Conservation (phyloP, 352 stramenopile genomes). For the Blastocystis hominis region DNA sequence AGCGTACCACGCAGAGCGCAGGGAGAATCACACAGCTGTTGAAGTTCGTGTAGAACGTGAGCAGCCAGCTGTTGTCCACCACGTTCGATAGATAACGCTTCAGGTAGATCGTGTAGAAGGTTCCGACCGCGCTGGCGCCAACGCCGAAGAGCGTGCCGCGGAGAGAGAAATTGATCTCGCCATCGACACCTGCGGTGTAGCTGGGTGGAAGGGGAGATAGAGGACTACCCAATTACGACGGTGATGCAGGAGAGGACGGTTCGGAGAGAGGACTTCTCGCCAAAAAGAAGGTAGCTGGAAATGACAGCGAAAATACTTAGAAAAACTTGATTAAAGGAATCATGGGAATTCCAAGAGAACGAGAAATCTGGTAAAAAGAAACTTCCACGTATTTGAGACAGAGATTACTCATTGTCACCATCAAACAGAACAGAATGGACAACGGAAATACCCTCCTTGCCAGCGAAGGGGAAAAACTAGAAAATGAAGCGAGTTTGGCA, state of each 20-base stretch:
- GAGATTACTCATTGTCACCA: conserved; percentile 35
- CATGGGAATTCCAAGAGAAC: conserved; percentile 22
- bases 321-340: background rate
- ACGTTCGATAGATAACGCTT: background rate
- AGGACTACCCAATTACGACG: background rate
- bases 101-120: conserved; percentile 9
- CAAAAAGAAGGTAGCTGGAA: background rate
- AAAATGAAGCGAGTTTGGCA: background rate
- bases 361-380: conserved; percentile 37
- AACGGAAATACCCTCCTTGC: conserved; percentile 1
- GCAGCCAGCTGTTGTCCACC: background rate
- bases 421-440: background rate
- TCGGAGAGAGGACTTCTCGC: background rate
- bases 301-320: background rate
- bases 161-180: conserved; percentile 29
- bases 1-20: background rate
- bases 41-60: conserved; percentile 5
- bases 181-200: background rate
- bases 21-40: conserved; percentile 6
- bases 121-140: background rate
- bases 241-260: background rate
- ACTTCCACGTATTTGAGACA: conserved; percentile 31
- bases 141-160: background rate
- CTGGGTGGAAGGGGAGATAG: too few species aligned
- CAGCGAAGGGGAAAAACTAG: background rate